phyloP scores from a whole-genome alignment of 169 alveolate genomes.

The Plasmodium knowlesi region DNA sequence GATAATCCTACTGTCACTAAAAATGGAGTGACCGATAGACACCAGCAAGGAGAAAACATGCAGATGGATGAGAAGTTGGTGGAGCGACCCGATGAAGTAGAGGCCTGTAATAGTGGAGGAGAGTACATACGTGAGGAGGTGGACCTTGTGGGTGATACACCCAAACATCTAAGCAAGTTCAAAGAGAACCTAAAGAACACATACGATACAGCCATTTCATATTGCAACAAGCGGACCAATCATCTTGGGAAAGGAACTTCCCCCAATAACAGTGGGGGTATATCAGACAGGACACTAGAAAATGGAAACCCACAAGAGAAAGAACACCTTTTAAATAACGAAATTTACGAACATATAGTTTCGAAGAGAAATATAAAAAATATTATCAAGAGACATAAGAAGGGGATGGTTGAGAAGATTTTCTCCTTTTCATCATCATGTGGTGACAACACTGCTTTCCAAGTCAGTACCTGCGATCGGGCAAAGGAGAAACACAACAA shows the following conservation, averaged over 20 bases:
- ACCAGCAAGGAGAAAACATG: neutral
- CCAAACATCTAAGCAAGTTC: slow-evolving; percentile 12
- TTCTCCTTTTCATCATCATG: neutral
- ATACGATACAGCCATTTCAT: slow-evolving; percentile 24
- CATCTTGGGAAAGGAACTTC: neutral
- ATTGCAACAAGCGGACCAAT: slow-evolving; percentile 16
- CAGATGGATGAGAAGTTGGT: neutral
- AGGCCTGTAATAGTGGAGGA: neutral
- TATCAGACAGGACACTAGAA: neutral
- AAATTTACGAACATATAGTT: slow-evolving; percentile 25
- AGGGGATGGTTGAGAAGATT: neutral
- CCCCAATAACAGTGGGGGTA: neutral
- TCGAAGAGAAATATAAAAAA: slow-evolving; percentile 62
- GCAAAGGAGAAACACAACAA: neutral
- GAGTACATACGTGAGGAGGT: neutral
- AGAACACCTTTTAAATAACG: neutral
- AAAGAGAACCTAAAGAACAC: slow-evolving; percentile 28
- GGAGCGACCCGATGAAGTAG: neutral
- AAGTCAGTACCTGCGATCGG: neutral
- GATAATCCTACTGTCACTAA: no score
- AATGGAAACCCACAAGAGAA: neutral
- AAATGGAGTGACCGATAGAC: neutral
- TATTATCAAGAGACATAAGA: neutral
- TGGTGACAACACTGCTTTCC: neutral
- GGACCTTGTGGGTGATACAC: neutral